phyloP scores from a whole-genome alignment of 306 rosid genomes.

The Cyamopsis tetragonoloba region DNA sequence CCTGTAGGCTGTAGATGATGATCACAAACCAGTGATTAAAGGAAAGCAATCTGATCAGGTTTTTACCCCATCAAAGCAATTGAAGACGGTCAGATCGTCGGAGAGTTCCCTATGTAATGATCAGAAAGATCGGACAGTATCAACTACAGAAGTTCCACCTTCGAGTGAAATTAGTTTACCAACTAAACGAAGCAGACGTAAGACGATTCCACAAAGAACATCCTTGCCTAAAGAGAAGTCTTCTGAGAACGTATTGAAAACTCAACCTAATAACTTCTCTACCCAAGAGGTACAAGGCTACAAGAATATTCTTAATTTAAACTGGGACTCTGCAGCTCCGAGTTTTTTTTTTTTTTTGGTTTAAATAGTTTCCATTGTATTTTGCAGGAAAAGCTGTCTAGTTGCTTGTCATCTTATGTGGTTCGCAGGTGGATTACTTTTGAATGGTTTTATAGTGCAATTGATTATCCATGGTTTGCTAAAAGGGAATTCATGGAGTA shows the following conservation, averaged over 20 bases:
- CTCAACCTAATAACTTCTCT: slow-evolving; percentile 39
- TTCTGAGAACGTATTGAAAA: slow-evolving; percentile 40
- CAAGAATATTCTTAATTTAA: slow-evolving; percentile 8
- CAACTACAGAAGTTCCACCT: slow-evolving; percentile 45
- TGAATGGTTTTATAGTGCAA: slow-evolving; percentile 96
- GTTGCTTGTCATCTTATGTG: slow-evolving; percentile 62
- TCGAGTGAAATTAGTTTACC: slow-evolving; percentile 42
- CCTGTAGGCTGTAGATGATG: slow-evolving; percentile 54
- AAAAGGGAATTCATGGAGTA: slow-evolving; percentile 90
- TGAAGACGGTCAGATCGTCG: slow-evolving; percentile 44
- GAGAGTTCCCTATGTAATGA: slow-evolving; percentile 49
- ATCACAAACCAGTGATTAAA: slow-evolving; percentile 43
- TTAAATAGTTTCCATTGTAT: background rate
- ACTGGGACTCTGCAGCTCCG: slow-evolving; percentile 3
- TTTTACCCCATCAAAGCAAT: slow-evolving; percentile 44
- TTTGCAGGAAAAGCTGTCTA: slow-evolving; percentile 70
- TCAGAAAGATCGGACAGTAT: slow-evolving; percentile 35
- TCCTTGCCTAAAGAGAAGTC: slow-evolving; percentile 43
- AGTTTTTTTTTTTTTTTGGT: background rate
- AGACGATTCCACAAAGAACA: slow-evolving; percentile 43
- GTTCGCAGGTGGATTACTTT: slow-evolving; percentile 78
- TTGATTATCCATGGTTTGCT: slow-evolving; percentile 95
- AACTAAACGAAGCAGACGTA: slow-evolving; percentile 56
- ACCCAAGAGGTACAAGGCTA: slow-evolving; percentile 42
- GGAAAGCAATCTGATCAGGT: slow-evolving; percentile 49